Evolutionary conservation across 1,139 yeast species (phyloP).

Genomic region (Geotrichum reessii): DNA sequence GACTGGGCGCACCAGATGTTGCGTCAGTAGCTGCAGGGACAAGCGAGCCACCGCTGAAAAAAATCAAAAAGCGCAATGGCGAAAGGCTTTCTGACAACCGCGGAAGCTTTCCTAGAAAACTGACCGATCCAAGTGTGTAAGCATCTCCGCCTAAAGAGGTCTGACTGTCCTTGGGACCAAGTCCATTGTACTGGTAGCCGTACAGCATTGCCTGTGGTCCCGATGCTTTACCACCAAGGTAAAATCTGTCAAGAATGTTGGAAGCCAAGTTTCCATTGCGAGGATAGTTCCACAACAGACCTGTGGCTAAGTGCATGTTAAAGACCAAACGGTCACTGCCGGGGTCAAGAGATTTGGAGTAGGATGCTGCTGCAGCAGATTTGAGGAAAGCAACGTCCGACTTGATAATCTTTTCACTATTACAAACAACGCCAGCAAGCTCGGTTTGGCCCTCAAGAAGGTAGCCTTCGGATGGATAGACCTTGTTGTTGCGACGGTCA

Average conservation of each 20-base stretch:
- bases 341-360: conserved; percentile 23
- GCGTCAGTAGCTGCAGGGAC: conserved; percentile 4
- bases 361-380: conserved; percentile 11
- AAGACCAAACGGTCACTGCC: conserved; percentile 22
- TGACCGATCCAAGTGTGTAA: conserved; percentile 31
- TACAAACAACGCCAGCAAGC: conserved; percentile 41
- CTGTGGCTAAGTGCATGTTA: conserved; percentile 22
- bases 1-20: not conserved
- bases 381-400: conserved; percentile 15
- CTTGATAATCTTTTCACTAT: conserved; percentile 5
- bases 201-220: conserved; percentile 39
- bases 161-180: conserved; percentile 66
- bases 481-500: conserved; percentile 54
- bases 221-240: conserved; percentile 64
- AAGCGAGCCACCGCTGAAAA: conserved; percentile 19
- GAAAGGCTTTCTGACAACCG: conserved; percentile 14
- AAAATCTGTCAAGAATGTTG: conserved; percentile 39
- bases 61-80: conserved; percentile 19
- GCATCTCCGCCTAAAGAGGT: conserved; percentile 54
- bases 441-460: conserved; percentile 50
- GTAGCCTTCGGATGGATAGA: conserved; percentile 52
- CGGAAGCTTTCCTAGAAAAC: conserved; percentile 18
- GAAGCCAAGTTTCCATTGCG: conserved; percentile 19
- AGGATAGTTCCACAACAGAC: conserved; percentile 21
- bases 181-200: conserved; percentile 58